Conservation (phyloP, 2,329 filamentous ascomycete species). For the Huntiella bhutanensis region DNA sequence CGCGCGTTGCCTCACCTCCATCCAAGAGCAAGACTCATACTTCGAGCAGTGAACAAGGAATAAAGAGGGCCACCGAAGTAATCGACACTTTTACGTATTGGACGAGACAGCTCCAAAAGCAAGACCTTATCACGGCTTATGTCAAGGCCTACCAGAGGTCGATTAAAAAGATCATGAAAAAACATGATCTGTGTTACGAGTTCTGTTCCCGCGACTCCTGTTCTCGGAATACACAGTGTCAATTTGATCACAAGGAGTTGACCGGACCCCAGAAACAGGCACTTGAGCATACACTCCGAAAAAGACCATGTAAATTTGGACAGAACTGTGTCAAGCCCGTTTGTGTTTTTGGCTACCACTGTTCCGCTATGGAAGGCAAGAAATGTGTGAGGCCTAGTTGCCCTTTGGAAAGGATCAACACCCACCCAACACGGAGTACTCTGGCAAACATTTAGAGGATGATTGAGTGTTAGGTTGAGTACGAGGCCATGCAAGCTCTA, state of each 20-base stretch:
- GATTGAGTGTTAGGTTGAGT: too few species aligned
- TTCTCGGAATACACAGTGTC: conserved; percentile 30
- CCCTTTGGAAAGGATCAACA: too few species aligned
- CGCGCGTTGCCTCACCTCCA: too few species aligned
- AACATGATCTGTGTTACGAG: conserved; percentile 42
- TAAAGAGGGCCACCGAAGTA: neutral
- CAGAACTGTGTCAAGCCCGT: conserved; percentile 38
- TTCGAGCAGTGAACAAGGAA: neutral
- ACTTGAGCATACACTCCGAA: conserved; percentile 34
- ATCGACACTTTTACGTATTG: neutral
- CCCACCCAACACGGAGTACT: too few species aligned
- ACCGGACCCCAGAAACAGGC: conserved; percentile 35
- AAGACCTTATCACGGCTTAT: neutral
- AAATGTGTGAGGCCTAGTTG: too few species aligned
- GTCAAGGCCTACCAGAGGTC: conserved; percentile 25
- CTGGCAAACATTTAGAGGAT: too few species aligned
- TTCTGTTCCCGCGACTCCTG: conserved; percentile 41
- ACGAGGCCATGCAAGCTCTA: too few species aligned
- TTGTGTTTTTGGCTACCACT: conserved; percentile 44
- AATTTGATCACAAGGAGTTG: conserved; percentile 35
- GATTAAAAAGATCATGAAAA: conserved; percentile 35
- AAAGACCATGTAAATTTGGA: conserved; percentile 37
- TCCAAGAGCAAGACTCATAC: too few species aligned
- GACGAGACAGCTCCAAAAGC: neutral
- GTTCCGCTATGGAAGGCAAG: too few species aligned